These are phyloP conservation scores for Hordeum pubiflorum DNA, from an alignment of 202 grass and related monocot genomes.

Conservation along the genomic window DNA sequence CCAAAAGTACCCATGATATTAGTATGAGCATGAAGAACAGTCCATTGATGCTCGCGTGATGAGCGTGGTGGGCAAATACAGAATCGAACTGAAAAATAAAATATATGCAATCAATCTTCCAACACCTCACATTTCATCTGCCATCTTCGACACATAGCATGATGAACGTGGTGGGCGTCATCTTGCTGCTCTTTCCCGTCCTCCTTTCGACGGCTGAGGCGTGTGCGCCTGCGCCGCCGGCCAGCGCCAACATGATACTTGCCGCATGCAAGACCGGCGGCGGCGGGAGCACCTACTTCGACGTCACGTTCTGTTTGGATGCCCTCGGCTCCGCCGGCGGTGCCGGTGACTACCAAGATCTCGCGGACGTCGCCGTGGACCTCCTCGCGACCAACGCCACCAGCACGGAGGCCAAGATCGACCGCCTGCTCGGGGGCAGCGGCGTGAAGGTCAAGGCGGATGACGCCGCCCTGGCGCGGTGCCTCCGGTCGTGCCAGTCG, in stretches of 20 bases:
- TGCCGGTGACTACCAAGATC: neutral
- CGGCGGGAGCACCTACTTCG: constrained; percentile 6
- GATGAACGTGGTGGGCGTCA: neutral
- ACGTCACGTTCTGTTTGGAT: neutral
- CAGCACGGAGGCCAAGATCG: constrained; percentile 15
- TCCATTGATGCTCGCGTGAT: neutral
- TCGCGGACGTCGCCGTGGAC: neutral
- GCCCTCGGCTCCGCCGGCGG: constrained; percentile 8
- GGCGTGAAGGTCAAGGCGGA: neutral
- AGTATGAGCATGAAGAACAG: neutral
- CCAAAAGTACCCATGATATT: neutral
- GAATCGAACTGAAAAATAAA: neutral
- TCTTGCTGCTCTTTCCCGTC: neutral
- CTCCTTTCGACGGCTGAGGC: neutral
- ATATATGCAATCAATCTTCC: neutral
- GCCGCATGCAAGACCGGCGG: constrained; percentile 21
- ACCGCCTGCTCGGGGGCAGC: neutral
- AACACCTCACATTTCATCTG: neutral
- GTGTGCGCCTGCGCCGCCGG: neutral
- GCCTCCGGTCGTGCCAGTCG: neutral
- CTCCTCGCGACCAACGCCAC: constrained; percentile 24
- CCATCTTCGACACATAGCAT: neutral
- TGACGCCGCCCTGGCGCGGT: neutral
- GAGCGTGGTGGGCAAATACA: neutral
- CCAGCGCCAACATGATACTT: neutral